phyloP scores from a whole-genome alignment of 768 basidiomycete species.

The Candolleomyces eurysporus region DNA sequence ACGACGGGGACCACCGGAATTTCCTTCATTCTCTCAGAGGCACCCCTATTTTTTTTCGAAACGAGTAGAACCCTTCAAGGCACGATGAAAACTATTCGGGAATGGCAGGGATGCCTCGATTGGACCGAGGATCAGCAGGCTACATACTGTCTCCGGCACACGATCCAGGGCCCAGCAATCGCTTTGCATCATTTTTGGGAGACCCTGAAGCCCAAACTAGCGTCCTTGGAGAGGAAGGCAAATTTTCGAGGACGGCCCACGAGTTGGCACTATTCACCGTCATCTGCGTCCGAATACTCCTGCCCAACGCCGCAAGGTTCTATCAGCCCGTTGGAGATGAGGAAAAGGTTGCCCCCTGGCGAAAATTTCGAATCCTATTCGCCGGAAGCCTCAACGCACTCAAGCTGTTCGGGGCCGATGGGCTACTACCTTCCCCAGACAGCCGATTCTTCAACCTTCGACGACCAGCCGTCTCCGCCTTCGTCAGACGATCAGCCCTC shows the following conservation, averaged over 20 bases:
- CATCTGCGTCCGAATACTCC: not conserved
- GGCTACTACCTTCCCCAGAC: too few species aligned
- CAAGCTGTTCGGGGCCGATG: too few species aligned
- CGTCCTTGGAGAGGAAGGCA: too few species aligned
- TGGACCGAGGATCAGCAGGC: constrained; percentile 80
- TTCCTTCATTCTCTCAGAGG: constrained; percentile 59
- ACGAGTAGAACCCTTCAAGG: constrained; percentile 27
- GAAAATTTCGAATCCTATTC: not conserved
- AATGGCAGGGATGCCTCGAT: constrained; percentile 67
- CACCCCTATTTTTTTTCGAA: constrained; percentile 71
- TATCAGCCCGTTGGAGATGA: not conserved
- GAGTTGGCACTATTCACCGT: not conserved
- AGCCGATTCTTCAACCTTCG: too few species aligned
- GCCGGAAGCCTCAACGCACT: not conserved
- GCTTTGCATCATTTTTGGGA: constrained; percentile 25
- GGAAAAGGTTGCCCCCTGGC: not conserved
- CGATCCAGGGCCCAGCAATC: constrained; percentile 59
- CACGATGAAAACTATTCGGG: constrained; percentile 30
- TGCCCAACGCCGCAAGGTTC: not conserved
- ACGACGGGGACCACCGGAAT: not conserved
- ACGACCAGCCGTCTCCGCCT: too few species aligned
- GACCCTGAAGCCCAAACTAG: not conserved
- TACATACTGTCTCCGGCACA: constrained; percentile 59
- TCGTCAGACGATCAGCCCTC: too few species aligned
- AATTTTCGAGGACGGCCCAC: too few species aligned